Conservation (phyloP, 306 rosid genomes). For the Rubus idaeus region DNA sequence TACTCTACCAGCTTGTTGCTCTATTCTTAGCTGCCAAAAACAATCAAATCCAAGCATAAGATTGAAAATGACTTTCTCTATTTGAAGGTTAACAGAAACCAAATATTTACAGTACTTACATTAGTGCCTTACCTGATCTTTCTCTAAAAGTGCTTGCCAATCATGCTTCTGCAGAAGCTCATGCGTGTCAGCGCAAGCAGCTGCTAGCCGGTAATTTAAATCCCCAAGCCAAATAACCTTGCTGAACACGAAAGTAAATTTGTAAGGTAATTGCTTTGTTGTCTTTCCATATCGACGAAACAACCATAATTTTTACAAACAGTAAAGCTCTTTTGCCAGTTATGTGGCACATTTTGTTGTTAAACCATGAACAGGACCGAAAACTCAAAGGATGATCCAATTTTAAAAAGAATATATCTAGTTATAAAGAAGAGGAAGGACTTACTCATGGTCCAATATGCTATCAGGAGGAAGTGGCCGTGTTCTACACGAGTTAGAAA, state of each 20-base stretch:
- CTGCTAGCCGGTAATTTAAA: constrained; percentile 77
- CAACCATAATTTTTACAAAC: not conserved
- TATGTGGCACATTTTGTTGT: too few relatives aligned
- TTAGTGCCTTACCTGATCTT: constrained; percentile 66
- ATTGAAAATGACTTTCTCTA: not conserved
- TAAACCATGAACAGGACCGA: too few relatives aligned
- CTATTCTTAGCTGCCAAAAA: constrained; percentile 61
- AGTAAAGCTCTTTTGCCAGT: not conserved
- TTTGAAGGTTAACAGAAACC: not conserved
- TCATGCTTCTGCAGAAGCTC: constrained; percentile 65
- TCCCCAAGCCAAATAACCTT: constrained; percentile 96
- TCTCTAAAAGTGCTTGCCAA: constrained; percentile 80
- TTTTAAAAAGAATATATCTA: not conserved
- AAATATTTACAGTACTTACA: not conserved
- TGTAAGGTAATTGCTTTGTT: not conserved
- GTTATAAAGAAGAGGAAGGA: constrained; percentile 2
- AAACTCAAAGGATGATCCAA: not conserved
- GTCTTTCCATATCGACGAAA: too few relatives aligned
- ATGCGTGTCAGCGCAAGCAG: constrained; percentile 51
- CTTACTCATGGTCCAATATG: constrained; percentile 80
- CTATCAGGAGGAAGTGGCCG: constrained; percentile 44
- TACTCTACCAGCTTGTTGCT: constrained; percentile 82
- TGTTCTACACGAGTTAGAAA: constrained; percentile 41
- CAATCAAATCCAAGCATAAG: not conserved
- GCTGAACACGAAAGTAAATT: constrained; percentile 31